These are phyloP conservation scores for Tulasnella sp. DNA, from an alignment of 768 basidiomycete species.

Conservation along the genomic window DNA sequence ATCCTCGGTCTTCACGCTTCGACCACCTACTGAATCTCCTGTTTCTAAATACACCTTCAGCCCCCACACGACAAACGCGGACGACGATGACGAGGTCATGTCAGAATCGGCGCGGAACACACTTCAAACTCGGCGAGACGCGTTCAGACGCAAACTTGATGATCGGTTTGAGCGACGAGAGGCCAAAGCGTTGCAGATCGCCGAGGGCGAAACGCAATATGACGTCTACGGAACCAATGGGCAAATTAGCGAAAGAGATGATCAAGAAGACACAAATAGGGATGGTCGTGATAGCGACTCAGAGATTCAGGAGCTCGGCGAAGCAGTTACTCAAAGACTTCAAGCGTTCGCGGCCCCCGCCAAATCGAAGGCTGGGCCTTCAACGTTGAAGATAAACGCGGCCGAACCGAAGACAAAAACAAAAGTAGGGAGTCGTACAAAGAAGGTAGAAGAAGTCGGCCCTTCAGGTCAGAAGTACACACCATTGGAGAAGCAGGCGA, in stretches of 20 bases:
- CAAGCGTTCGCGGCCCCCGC: slow-evolving; percentile 9
- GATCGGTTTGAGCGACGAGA: slow-evolving; percentile 10
- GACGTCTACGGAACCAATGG: slow-evolving; percentile 16
- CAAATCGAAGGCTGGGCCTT: not conserved
- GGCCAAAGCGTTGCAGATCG: slow-evolving; percentile 16
- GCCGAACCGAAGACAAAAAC: slow-evolving; percentile 19
- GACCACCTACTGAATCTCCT: slow-evolving; percentile 17
- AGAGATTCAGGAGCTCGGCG: slow-evolving; percentile 14
- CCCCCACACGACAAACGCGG: slow-evolving; percentile 26
- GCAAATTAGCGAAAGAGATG: not conserved
- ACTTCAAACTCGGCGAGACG: slow-evolving; percentile 15
- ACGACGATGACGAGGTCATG: slow-evolving; percentile 21
- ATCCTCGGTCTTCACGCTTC: slow-evolving; percentile 20
- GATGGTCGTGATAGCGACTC: not conserved
- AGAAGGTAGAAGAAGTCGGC: slow-evolving; percentile 39
- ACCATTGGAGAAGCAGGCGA: slow-evolving; percentile 61
- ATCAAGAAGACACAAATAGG: not conserved
- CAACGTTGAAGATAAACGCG: not conserved
- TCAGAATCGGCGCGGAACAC: slow-evolving; percentile 21
- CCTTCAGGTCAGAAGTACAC: slow-evolving; percentile 65
- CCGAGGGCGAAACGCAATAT: slow-evolving; percentile 19
- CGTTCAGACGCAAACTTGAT: slow-evolving; percentile 16
- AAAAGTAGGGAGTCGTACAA: slow-evolving; percentile 22
- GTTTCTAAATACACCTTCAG: slow-evolving; percentile 37
- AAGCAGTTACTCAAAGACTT: not conserved